A percentile compares a stretch with the other conserved stretches of the same genome.
These are phyloP conservation scores for Phytophthora sansomeana DNA, from an alignment of 352 stramenopile genomes.

Conservation along the genomic window DNA sequence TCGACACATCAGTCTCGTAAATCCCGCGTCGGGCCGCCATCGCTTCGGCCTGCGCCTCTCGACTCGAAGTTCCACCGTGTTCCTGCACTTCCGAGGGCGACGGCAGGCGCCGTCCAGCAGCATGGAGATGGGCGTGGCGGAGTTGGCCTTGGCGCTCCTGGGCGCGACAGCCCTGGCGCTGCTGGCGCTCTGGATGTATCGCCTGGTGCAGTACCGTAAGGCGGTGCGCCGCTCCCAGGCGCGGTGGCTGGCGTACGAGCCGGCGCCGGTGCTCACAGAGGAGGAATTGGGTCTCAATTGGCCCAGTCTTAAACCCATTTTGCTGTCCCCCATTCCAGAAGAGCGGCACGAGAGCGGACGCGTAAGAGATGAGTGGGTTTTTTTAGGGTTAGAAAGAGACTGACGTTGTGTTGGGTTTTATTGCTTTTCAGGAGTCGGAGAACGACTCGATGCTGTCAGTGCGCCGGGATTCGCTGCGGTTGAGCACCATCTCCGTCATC, in stretches of 20 bases:
- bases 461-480: constrained; percentile 43
- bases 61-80: constrained; percentile 21
- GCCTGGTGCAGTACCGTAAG: constrained; percentile 68
- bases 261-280: constrained; percentile 36
- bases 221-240: constrained; percentile 66
- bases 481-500: constrained; percentile 52
- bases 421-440: constrained; percentile 52
- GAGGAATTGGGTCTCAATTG: constrained; percentile 52
- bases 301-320: constrained; percentile 57
- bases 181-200: constrained; percentile 61
- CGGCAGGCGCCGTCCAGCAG: constrained; percentile 31
- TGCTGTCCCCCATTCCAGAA: constrained; percentile 78
- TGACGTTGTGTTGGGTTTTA: no score
- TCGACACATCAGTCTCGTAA: constrained; percentile 25
- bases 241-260: constrained; percentile 71
- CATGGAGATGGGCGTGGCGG: constrained; percentile 54
- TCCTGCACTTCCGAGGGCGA: constrained; percentile 34
- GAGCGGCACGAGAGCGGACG: constrained; percentile 62
- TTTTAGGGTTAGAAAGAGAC: no score
- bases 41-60: background rate
- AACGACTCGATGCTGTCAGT: constrained; percentile 50
- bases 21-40: constrained; percentile 15
- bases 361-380: no score
- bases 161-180: constrained; percentile 45
- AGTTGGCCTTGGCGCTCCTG: constrained; percentile 55